Evolutionary conservation across 495 filamentous ascomycete species (phyloP).

Genomic region (Tetracladium setigerum): DNA sequence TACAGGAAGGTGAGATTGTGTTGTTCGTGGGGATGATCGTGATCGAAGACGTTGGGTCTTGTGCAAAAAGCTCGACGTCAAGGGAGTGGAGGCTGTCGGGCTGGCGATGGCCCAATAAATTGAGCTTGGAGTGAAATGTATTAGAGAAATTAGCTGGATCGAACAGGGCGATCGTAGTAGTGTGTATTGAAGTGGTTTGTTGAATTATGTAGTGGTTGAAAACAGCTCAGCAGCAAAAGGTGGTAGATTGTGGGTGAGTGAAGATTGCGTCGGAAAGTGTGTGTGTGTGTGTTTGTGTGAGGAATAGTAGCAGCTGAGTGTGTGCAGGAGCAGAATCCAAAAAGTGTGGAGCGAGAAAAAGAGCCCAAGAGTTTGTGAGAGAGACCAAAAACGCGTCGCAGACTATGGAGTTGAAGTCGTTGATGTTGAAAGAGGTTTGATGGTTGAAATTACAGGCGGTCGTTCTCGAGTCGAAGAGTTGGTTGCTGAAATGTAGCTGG

Average conservation of each 20-base stretch:
- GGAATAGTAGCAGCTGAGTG: too few species aligned
- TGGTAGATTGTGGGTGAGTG: slow-evolving; percentile 15
- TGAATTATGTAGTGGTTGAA: slow-evolving; percentile 19
- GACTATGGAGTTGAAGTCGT: slow-evolving; percentile 14
- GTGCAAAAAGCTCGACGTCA: slow-evolving; percentile 11
- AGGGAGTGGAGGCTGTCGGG: slow-evolving; percentile 14
- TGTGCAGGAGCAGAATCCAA: slow-evolving; percentile 10
- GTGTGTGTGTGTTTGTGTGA: slow-evolving; percentile 9
- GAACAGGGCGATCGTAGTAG: slow-evolving; percentile 13
- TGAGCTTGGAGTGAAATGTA: slow-evolving; percentile 12
- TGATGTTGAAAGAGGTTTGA: neutral
- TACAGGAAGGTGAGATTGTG: slow-evolving; percentile 10
- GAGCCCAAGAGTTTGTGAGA: neutral
- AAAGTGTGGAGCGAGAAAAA: slow-evolving; percentile 15
- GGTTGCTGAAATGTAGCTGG: slow-evolving; percentile 12
- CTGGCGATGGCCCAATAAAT: slow-evolving; percentile 5
- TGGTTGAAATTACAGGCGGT: slow-evolving; percentile 15
- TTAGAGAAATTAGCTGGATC: slow-evolving; percentile 22
- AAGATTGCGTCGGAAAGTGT: slow-evolving; percentile 7
- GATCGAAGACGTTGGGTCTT: neutral
- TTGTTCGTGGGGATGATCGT: neutral
- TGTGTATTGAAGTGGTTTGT: slow-evolving; percentile 14
- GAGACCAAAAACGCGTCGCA: slow-evolving; percentile 16
- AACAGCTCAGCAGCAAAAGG: slow-evolving; percentile 19
- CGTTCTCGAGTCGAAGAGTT: slow-evolving; percentile 5